phyloP scores from a whole-genome alignment of 305 asterid genomes.

The Fraxinus paxiana region DNA sequence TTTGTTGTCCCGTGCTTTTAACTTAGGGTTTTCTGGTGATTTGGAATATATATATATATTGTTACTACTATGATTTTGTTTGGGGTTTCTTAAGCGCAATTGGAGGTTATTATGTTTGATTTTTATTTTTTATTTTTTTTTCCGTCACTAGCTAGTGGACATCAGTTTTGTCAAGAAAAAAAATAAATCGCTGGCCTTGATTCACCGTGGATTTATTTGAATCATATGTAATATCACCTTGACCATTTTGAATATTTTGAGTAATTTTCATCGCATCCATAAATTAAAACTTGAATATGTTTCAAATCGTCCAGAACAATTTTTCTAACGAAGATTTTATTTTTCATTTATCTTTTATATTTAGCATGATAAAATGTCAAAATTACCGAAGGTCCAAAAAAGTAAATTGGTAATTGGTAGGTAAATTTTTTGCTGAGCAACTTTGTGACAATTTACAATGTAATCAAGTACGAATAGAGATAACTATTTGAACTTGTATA shows the following conservation, averaged over 20 bases:
- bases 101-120: not conserved
- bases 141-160: not conserved
- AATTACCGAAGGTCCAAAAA: not conserved
- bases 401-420: not conserved
- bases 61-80: not conserved
- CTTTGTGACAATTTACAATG: not conserved
- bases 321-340: not conserved
- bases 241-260: not conserved
- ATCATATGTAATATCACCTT: not conserved
- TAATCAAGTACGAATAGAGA: not conserved
- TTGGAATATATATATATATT: not conserved
- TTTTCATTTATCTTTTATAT: not conserved
- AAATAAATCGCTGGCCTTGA: not conserved
- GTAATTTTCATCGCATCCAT: not conserved
- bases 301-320: not conserved
- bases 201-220: not conserved
- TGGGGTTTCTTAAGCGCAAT: not conserved
- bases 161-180: not conserved
- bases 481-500: not conserved
- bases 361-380: not conserved
- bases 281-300: not conserved
- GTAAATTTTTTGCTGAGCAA: not conserved
- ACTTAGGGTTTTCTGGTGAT: not conserved
- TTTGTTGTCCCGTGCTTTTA: not conserved
- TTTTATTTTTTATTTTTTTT: too few species aligned